Conservation (phyloP, 1,284 basidiomycete species). For the Naganishia sp. region DNA sequence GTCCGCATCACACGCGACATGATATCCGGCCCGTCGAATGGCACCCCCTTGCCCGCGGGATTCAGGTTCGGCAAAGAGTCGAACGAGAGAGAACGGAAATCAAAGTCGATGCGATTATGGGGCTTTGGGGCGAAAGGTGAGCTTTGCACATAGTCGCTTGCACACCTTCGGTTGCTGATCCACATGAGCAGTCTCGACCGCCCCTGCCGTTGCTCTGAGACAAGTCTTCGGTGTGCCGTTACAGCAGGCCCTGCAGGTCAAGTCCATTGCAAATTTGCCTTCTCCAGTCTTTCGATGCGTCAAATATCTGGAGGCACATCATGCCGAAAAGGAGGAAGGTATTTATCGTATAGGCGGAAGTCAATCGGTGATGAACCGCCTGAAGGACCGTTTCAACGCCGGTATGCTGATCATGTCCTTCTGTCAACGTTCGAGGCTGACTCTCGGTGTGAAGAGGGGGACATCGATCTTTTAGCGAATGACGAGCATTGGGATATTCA, state of each 20-base stretch:
- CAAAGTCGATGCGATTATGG: constrained; percentile 86
- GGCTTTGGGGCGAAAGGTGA: constrained; percentile 60
- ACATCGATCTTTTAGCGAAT: constrained; percentile 77
- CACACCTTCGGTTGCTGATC: background rate
- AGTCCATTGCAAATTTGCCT: constrained; percentile 84
- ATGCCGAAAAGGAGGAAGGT: constrained; percentile 93
- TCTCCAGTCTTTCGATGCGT: constrained; percentile 94
- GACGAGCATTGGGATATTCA: constrained; percentile 94
- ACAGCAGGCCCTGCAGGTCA: constrained; percentile 82
- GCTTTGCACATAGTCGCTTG: constrained; percentile 14
- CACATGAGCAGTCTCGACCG: constrained; percentile 55
- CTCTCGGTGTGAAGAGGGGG: constrained; percentile 66
- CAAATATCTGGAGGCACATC: constrained; percentile 82
- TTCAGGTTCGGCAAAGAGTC: constrained; percentile 72
- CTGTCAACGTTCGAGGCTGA: background rate
- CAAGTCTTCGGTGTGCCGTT: constrained; percentile 89
- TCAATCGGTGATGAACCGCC: constrained; percentile 86
- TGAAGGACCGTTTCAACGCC: constrained; percentile 89
- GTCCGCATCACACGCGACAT: constrained; percentile 57
- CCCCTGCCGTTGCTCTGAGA: constrained; percentile 56
- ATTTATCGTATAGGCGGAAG: constrained; percentile 94
- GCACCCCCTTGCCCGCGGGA: constrained; percentile 78
- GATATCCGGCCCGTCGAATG: constrained; percentile 86
- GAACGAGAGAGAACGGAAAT: constrained; percentile 76
- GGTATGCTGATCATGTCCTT: constrained; percentile 56